phyloP scores from a whole-genome alignment of 2,329 filamentous ascomycete genomes.

The Alternaria infectoria region DNA sequence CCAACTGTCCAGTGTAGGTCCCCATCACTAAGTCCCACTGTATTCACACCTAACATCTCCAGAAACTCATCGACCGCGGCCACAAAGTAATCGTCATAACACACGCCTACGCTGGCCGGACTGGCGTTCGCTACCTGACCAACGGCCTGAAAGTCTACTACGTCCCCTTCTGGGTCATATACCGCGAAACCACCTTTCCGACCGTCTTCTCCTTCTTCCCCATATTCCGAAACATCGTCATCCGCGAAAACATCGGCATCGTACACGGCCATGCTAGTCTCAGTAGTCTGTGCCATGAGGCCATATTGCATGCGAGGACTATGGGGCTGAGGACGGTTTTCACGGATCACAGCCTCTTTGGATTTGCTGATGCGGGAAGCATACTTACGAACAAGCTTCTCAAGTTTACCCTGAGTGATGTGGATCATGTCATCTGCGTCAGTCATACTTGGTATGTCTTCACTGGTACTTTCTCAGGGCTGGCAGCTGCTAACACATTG shows the following conservation, averaged over 20 bases:
- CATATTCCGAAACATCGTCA: constrained; percentile 93
- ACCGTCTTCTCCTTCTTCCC: constrained; percentile 99
- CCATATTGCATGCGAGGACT: constrained; percentile 89
- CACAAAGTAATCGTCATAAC: constrained; percentile 99
- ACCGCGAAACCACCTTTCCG: constrained; percentile 89
- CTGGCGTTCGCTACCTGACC: constrained; percentile 91
- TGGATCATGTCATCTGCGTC: constrained; percentile 97
- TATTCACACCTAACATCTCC: constrained; percentile 16
- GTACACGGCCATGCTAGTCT: constrained; percentile 97
- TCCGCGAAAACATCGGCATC: constrained; percentile 93
- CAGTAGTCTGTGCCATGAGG: constrained; percentile 92
- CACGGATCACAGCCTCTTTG: constrained; percentile 96
- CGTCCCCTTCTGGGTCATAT: constrained; percentile 94
- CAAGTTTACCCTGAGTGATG: constrained; percentile 94
- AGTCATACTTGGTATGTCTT: constrained; percentile 87
- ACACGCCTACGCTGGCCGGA: constrained; percentile 89
- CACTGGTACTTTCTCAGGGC: background rate
- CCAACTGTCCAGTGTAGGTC: constrained; percentile 77
- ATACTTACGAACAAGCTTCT: constrained; percentile 97
- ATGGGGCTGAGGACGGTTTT: constrained; percentile 97
- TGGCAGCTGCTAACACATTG: constrained; percentile 11
- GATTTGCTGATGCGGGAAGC: constrained; percentile 93
- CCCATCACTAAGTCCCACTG: background rate
- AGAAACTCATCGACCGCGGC: constrained; percentile 94
- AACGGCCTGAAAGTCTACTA: constrained; percentile 99